Evolutionary conservation across 2,329 filamentous ascomycete genomes (phyloP).

Genomic region (Cladophialophora bantiana): DNA sequence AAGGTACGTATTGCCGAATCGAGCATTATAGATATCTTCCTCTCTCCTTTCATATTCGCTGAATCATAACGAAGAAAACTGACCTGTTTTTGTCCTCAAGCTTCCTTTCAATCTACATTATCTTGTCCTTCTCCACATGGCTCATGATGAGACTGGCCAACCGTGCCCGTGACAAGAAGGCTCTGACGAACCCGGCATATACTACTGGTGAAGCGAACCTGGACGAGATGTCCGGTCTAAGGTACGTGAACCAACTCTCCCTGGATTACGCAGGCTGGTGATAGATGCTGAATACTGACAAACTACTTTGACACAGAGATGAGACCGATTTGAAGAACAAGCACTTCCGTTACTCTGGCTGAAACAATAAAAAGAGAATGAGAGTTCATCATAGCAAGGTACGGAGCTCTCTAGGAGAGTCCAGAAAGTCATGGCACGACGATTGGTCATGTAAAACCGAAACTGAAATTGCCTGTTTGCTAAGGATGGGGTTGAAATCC

Average conservation of each 20-base stretch:
- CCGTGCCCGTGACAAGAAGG: constrained; percentile 15
- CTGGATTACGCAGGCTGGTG: neutral
- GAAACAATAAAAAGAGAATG: neutral
- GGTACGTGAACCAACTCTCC: constrained; percentile 1
- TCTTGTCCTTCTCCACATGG: constrained; percentile 13
- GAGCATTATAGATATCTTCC: no score
- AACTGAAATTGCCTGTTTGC: no score
- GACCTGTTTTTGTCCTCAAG: constrained; percentile 8
- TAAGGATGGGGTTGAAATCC: no score
- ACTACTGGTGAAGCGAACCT: constrained; percentile 14
- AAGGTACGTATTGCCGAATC: constrained; percentile 1
- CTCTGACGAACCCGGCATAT: constrained; percentile 20
- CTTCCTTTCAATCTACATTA: constrained; percentile 17
- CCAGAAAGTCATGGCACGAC: no score
- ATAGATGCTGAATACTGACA: no score
- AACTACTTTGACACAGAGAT: neutral
- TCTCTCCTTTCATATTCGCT: no score
- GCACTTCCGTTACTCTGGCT: constrained; percentile 23
- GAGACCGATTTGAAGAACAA: constrained; percentile 22
- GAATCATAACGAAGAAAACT: neutral
- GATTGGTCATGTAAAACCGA: no score
- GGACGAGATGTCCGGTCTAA: constrained; percentile 21
- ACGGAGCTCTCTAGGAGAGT: no score
- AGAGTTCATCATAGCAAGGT: neutral
- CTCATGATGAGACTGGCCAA: constrained; percentile 15